Evolutionary conservation across 2,329 filamentous ascomycete genomes (phyloP), one percentile per base, ranked within the genome.

Genomic region (Drechslera avenae): DNA sequence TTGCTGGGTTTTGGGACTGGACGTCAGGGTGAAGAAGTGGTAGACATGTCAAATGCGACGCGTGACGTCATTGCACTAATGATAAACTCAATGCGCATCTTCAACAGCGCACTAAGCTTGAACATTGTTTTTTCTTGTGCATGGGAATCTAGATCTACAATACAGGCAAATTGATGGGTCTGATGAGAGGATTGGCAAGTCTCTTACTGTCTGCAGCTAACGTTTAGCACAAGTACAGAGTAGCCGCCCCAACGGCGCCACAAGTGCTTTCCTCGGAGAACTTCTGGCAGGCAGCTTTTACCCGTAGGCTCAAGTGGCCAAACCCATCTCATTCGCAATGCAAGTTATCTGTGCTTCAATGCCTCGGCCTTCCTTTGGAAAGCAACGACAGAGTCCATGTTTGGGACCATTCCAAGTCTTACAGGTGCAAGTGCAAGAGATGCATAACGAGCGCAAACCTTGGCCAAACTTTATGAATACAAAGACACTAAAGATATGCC

Each of bases 41-140:
- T 37, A 39, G 32, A 39, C 16, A 40, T 26, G 39, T 19, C 28
- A 54, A 51, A 17, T 26, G 46, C 17, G 36, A 17, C 16, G 34
- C 4, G 37, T 58, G 55, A 59, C 54, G 53, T 59, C 53, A 56
- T 21, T 21, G 26, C 43, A 37, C 43, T 41, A 51, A 30, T 43
- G 10, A 42, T 28, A 13, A 35, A 28, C 46, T 30, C 5, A 33
- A 39, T 21, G 16, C 48, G 18, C 21, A 35, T 45, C 18, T 33
- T 44, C 31, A 31, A 21, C 26, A 26, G 37, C 13, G 32, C 14
- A 31, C 36, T 18, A 36, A 47, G 16, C 10, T 40, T 28, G 13
- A 26, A 28, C 36, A 19, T 3, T 19, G 12, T 4, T 14, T 16
- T 16, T 36, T 31, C 14, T 21, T 33, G 19, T 17, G 30, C 35